Conservation (phyloP, 2,329 filamentous ascomycete species). For the Microdochium nivale region DNA sequence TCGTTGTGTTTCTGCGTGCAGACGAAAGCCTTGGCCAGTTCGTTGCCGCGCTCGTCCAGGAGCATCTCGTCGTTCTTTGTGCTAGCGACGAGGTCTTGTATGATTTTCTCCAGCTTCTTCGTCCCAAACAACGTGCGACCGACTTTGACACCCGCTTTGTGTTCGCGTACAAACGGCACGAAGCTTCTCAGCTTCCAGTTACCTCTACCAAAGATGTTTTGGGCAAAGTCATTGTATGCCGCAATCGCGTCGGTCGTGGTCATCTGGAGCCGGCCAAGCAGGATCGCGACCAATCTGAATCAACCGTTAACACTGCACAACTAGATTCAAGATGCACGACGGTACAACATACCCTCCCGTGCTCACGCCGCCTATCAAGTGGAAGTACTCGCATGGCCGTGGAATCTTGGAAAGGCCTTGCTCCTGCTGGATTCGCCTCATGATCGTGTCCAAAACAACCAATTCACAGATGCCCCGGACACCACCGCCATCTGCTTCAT, state of each 20-base stretch:
- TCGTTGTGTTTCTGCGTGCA: conserved; percentile 12
- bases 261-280: conserved; percentile 37
- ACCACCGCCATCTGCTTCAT: conserved; percentile 20
- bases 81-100: conserved; percentile 12
- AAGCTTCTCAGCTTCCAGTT: conserved; percentile 8
- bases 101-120: conserved; percentile 19
- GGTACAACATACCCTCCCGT: conserved; percentile 20
- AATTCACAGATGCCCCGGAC: conserved; percentile 26
- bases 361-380: conserved; percentile 30
- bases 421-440: conserved; percentile 16
- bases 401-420: conserved; percentile 12
- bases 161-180: not conserved
- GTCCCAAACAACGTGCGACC: conserved; percentile 19
- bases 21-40: conserved; percentile 16
- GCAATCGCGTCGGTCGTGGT: conserved; percentile 30
- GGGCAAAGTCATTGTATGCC: conserved; percentile 27
- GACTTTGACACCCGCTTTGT: not conserved
- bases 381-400: conserved; percentile 25
- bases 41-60: conserved; percentile 6
- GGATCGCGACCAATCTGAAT: conserved; percentile 34
- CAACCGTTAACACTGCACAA: not conserved
- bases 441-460: conserved; percentile 22
- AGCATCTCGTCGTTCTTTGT: conserved; percentile 9
- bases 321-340: no score
- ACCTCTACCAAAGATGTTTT: conserved; percentile 23